phyloP scores from a whole-genome alignment of 106 monocot genomes.

The Platanthera zijinensis region DNA sequence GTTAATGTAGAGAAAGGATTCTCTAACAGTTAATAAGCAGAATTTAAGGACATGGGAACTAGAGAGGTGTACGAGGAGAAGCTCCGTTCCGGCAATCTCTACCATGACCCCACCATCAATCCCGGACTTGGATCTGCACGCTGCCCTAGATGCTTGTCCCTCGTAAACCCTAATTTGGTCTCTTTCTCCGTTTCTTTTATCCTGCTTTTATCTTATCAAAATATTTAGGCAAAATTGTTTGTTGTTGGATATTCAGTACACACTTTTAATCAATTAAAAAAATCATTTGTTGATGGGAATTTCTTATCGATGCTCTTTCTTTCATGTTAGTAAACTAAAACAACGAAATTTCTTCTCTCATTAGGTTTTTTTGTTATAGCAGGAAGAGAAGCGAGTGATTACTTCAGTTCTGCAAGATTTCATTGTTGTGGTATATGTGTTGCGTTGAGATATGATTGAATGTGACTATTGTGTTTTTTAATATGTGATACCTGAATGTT shows the following conservation, averaged over 20 bases:
- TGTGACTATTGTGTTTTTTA: not conserved
- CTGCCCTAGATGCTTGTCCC: constrained; percentile 90
- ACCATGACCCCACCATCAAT: constrained; percentile 87
- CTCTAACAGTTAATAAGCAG: too few relatives aligned
- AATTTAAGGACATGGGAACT: constrained; percentile 52
- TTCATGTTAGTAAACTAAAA: not conserved
- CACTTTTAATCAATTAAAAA: not conserved
- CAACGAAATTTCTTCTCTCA: not conserved
- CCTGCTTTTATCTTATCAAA: not conserved
- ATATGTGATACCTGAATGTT: not conserved
- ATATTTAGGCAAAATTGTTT: not conserved
- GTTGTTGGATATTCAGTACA: not conserved
- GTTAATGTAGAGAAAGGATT: too few relatives aligned
- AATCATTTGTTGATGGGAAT: not conserved
- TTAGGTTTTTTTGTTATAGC: constrained; percentile 15
- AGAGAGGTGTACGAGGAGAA: constrained; percentile 96
- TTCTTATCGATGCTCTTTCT: not conserved
- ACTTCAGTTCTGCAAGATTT: constrained; percentile 67
- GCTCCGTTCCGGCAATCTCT: constrained; percentile 64
- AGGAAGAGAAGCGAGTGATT: constrained; percentile 56
- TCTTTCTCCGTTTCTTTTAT: not conserved
- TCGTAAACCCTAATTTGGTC: constrained; percentile 47
- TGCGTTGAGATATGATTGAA: not conserved
- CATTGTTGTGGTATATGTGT: constrained; percentile 51
- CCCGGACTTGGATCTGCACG: constrained; percentile 82